Evolutionary conservation across 2,329 filamentous ascomycete species (phyloP).

Genomic region (Fonsecaea erecta): DNA sequence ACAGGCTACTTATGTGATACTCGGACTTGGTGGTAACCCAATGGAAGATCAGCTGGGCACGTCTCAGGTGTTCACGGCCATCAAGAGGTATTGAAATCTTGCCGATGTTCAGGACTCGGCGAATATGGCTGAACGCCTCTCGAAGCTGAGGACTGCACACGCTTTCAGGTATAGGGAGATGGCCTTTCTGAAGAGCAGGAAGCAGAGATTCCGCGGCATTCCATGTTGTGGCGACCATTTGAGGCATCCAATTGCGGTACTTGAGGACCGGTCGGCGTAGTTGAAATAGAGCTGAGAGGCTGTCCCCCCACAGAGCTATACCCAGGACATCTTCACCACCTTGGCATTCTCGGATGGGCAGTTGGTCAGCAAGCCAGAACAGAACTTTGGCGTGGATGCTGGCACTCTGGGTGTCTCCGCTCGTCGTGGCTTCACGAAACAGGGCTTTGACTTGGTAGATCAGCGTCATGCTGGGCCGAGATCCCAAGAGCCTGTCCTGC

Average conservation of each 20-base stretch:
- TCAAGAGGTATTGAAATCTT: not conserved
- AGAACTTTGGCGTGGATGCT: slow-evolving; percentile 3
- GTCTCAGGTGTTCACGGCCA: not conserved
- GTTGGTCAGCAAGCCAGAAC: slow-evolving; percentile 1
- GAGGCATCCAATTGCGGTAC: slow-evolving; percentile 11
- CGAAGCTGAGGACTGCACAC: not conserved
- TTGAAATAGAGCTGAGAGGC: slow-evolving; percentile 9
- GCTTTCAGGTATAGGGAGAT: not conserved
- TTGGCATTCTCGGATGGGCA: slow-evolving; percentile 3
- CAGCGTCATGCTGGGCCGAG: not conserved
- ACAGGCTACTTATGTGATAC: slow-evolving; percentile 7
- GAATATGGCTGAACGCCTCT: slow-evolving; percentile 6
- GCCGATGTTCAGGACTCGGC: slow-evolving; percentile 3
- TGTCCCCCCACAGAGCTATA: slow-evolving; percentile 3
- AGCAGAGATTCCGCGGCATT: not conserved
- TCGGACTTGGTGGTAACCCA: slow-evolving; percentile 6
- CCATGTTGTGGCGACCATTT: slow-evolving; percentile 8
- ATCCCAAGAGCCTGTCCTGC: not conserved
- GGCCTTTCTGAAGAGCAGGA: not conserved
- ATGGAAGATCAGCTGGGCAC: slow-evolving; percentile 6
- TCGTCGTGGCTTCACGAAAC: slow-evolving; percentile 6
- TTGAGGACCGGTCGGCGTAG: slow-evolving; percentile 12
- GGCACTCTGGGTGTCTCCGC: slow-evolving; percentile 3
- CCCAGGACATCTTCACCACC: not conserved
- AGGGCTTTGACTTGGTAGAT: slow-evolving; percentile 16